Base-by-base conservation (phyloP, 495 filamentous ascomycete genomes). In the Daldinia vernicosa region DNA sequence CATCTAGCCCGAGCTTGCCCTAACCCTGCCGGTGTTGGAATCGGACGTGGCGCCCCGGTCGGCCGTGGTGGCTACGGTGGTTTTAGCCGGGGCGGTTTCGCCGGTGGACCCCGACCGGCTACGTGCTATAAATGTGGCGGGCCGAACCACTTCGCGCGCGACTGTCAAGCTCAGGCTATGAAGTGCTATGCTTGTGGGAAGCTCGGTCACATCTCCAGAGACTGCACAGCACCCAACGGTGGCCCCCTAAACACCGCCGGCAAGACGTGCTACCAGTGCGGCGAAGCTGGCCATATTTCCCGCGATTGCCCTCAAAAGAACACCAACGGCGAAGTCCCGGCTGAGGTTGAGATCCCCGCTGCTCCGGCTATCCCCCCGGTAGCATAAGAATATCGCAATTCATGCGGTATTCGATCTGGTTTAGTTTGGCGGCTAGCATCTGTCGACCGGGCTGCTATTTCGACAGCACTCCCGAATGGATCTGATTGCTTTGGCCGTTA, bases 101-200 rank as follows among this genome's bases (percentile, higher is more conserved):
- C 82, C 69, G 82, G 82, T 63, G 88, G 84, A 14, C 88, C 91
- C 67, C 93, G 94, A 58, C 89, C 93, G 55, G 92, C 96, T 22
- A 98, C 94, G 59, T 99, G 96, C 89, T 98, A 98, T 88, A 98
- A 98, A 87, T 99, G 96, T 80, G 96, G 96, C 75, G 95, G 95
- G 12, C 96, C 95, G 53, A 99, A 99, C 85, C 96, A 99, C 82
- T 99, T 93, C 76, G 95, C 96, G 56, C 92, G 96, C 67, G 96
- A 99, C 80, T 99, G 96, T 86, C 96, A 99, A 84, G 95, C 95
- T 68, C 96, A 98, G 83, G 94, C 95, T 60, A 97, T 97, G 94
- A 99, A 99, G 83, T 99, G 96, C 88, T 99, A 98, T 80, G 95
- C 96, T 70, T 99, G 96, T 80, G 96, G 96, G 78, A 99, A 99